phyloP scores from a whole-genome alignment of 2,329 filamentous ascomycete genomes.

The Exserohilum rostratum region DNA sequence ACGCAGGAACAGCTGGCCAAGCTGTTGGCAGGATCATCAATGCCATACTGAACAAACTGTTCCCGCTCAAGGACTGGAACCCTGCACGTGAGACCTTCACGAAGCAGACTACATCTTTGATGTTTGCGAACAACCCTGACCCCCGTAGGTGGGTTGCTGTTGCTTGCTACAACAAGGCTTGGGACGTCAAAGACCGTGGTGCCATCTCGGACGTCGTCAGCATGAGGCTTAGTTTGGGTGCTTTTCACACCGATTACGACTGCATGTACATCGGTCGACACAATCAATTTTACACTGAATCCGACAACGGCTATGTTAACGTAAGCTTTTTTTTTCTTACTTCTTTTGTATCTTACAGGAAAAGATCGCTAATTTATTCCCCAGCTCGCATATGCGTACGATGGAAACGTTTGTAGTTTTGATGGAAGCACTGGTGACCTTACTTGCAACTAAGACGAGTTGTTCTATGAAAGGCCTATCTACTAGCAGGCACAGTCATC shows the following conservation, averaged over 20 bases:
- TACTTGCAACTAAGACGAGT: background rate
- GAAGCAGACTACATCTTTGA: background rate
- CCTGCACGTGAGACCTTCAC: conserved; percentile 5
- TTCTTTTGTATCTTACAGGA: background rate
- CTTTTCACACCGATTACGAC: conserved; percentile 1
- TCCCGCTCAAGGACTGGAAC: conserved; percentile 5
- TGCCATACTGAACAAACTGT: background rate
- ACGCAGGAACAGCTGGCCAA: background rate
- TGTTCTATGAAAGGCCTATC: too few species aligned
- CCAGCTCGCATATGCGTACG: background rate
- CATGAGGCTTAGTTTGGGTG: background rate
- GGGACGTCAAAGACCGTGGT: background rate
- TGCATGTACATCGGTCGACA: conserved; percentile 2
- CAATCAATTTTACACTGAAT: conserved; percentile 1
- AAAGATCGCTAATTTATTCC: background rate
- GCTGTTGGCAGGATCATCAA: background rate
- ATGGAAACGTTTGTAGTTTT: background rate
- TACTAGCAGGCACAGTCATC: too few species aligned
- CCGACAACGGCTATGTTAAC: background rate
- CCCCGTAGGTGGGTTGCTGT: background rate
- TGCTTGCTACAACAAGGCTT: conserved; percentile 6
- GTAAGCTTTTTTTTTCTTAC: background rate
- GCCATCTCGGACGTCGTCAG: conserved; percentile 2
- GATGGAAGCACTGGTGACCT: background rate
- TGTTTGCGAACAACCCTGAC: background rate